These are phyloP conservation scores for Cucurbita moschata DNA, from an alignment of 306 rosid genomes.

Conservation along the genomic window DNA sequence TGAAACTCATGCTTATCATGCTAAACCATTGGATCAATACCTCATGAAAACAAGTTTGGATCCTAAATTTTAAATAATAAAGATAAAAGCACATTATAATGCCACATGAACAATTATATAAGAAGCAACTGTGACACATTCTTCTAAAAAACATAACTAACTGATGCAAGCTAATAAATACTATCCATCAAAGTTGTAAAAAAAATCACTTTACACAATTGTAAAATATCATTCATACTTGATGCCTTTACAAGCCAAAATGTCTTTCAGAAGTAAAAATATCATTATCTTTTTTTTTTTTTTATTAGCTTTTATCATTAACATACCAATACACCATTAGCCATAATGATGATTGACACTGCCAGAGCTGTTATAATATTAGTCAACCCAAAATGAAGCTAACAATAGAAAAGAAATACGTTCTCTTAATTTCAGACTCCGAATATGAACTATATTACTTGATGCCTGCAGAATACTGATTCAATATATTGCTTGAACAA, in stretches of 20 bases:
- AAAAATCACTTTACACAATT: neutral
- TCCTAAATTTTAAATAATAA: neutral
- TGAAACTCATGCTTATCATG: neutral
- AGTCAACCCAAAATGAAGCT: neutral
- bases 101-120: neutral
- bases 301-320: neutral
- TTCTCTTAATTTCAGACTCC: neutral
- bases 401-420: neutral
- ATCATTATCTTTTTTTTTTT: too few relatives aligned
- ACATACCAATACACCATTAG: neutral
- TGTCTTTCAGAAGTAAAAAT: neutral
- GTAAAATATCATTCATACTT: neutral
- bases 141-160: neutral
- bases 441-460: neutral
- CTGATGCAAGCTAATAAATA: neutral
- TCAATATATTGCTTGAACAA: slow-evolving; percentile 1
- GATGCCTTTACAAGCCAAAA: neutral
- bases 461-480: neutral
- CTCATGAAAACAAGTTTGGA: neutral
- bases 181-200: neutral
- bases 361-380: neutral
- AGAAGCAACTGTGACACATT: neutral
- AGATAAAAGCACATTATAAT: neutral
- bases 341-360: neutral
- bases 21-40: neutral